phyloP scores from a whole-genome alignment of 257 asterid genomes.

The Plantago major region DNA sequence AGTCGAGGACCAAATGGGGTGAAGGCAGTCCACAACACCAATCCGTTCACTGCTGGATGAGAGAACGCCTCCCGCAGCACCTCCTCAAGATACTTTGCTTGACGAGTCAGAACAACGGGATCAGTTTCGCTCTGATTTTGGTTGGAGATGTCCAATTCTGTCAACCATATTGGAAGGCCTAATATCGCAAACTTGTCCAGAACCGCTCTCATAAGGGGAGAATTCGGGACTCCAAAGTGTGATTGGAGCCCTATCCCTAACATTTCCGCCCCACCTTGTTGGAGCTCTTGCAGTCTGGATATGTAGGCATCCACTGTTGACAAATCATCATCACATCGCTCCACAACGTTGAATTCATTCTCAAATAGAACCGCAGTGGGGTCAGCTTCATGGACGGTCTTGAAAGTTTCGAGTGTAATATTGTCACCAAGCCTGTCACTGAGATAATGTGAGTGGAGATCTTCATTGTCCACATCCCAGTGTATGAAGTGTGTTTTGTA shows the following conservation, averaged over 20 bases:
- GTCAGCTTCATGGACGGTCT: slow-evolving; percentile 34
- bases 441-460: slow-evolving; percentile 58
- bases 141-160: slow-evolving; percentile 47
- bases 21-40: slow-evolving; percentile 55
- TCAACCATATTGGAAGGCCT: slow-evolving; percentile 60
- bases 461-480: slow-evolving; percentile 73
- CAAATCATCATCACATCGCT: slow-evolving; percentile 33
- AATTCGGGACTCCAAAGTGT: slow-evolving; percentile 46
- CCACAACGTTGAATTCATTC: slow-evolving; percentile 57
- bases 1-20: slow-evolving; percentile 44
- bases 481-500: slow-evolving; percentile 58
- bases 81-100: slow-evolving; percentile 46
- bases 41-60: slow-evolving; percentile 51
- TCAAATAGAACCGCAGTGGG: slow-evolving; percentile 51
- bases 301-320: slow-evolving; percentile 41
- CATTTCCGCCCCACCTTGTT: slow-evolving; percentile 30
- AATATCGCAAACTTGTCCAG: slow-evolving; percentile 49
- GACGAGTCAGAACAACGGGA: neutral
- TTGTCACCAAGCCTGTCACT: slow-evolving; percentile 45
- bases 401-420: slow-evolving; percentile 40
- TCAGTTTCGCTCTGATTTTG: slow-evolving; percentile 25
- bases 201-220: slow-evolving; percentile 42
- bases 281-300: slow-evolving; percentile 31
- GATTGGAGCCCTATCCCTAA: slow-evolving; percentile 61
- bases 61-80: slow-evolving; percentile 52